A percentile compares a stretch with the other conserved stretches of the same genome.
Conservation (phyloP, 345 rosid genomes). For the Aquilaria yunnanensis region DNA sequence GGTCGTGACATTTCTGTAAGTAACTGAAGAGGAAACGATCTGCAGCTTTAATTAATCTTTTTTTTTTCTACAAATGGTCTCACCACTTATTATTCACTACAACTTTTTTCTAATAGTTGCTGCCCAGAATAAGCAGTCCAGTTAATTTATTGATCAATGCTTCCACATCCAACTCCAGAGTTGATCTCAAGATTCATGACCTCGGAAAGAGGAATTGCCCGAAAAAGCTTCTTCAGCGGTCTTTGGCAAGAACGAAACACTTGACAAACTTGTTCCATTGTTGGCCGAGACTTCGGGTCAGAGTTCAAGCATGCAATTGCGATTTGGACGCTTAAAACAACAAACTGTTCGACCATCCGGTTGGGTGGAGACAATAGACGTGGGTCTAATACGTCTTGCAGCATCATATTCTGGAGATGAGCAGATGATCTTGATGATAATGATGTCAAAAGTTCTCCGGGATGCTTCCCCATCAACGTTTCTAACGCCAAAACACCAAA, state of each 20-base stretch:
- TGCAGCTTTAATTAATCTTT: too few relatives aligned
- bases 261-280: slow-evolving; percentile 8
- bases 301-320: background rate
- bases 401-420: background rate
- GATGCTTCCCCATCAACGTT: background rate
- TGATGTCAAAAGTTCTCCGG: background rate
- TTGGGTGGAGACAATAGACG: too few relatives aligned
- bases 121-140: too few relatives aligned
- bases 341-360: too few relatives aligned
- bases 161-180: too few relatives aligned
- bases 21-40: background rate
- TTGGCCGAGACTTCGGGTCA: slow-evolving; percentile 7
- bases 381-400: too few relatives aligned
- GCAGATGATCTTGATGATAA: background rate
- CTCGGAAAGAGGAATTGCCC: slow-evolving; percentile 3
- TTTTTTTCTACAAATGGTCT: too few relatives aligned
- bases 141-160: too few relatives aligned
- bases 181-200: background rate
- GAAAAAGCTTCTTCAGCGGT: background rate
- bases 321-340: background rate
- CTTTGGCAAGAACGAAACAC: background rate
- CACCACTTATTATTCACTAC: too few relatives aligned
- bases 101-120: too few relatives aligned
- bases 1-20: slow-evolving; percentile 57
- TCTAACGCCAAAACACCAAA: too few relatives aligned